phyloP scores from a whole-genome alignment of 805 yeast species.

The Wickerhamomyces ciferrii region DNA sequence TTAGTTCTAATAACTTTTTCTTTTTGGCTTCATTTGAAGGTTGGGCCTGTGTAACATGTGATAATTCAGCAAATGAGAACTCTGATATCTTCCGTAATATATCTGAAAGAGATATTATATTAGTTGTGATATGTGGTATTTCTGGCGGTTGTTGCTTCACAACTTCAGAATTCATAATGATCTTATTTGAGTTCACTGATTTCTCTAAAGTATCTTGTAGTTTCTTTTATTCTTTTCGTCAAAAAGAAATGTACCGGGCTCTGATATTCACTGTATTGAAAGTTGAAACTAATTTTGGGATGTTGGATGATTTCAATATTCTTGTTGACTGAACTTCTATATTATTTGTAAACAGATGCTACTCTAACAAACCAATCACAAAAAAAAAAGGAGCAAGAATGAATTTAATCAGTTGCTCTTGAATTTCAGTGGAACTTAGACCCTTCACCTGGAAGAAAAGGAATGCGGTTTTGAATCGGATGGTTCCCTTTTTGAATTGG shows the following conservation, averaged over 20 bases:
- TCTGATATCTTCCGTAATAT: conserved; percentile 55
- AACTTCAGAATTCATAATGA: not conserved
- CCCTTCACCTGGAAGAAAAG: not conserved
- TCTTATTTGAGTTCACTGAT: no score
- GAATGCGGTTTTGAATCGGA: no score
- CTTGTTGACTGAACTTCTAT: no score
- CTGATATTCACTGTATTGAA: no score
- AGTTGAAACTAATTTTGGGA: no score
- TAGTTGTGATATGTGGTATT: conserved; percentile 70
- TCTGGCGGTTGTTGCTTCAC: conserved; percentile 23
- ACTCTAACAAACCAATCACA: no score
- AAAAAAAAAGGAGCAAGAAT: not conserved
- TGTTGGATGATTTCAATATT: no score
- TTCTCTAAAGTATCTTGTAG: not conserved
- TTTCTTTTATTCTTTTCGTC: not conserved
- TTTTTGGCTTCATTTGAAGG: conserved; percentile 62
- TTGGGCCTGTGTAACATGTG: conserved; percentile 54
- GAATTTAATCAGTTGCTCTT: not conserved
- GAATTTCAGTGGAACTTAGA: not conserved
- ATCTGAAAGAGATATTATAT: conserved; percentile 60
- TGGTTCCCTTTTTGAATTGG: not conserved
- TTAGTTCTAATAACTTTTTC: conserved; percentile 57
- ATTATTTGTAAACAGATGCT: no score
- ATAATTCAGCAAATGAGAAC: conserved; percentile 59
- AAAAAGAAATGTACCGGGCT: no score